These are phyloP conservation scores for Xylaria sp. DNA, from an alignment of 2,329 filamentous ascomycete genomes.

Conservation along the genomic window DNA sequence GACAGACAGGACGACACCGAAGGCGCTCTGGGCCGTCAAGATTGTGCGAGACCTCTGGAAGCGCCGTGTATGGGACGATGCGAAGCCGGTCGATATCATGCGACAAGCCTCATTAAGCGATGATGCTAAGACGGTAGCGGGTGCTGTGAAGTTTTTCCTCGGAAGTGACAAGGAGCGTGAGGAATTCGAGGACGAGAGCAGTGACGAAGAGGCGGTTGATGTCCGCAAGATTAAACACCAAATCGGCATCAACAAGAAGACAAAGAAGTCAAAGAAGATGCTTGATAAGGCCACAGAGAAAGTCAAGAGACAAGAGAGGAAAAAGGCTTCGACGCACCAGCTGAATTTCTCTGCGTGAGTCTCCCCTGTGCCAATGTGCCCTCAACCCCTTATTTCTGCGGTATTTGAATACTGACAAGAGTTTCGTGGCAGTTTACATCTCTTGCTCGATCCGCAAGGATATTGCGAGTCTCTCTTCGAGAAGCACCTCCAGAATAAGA, in stretches of 20 bases:
- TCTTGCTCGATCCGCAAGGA: constrained; percentile 89
- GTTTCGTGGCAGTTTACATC: constrained; percentile 53
- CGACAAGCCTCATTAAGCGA: constrained; percentile 84
- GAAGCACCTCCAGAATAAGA: constrained; percentile 84
- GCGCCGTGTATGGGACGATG: constrained; percentile 90
- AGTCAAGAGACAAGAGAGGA: constrained; percentile 75
- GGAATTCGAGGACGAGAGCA: constrained; percentile 83
- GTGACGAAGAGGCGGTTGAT: constrained; percentile 73
- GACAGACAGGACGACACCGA: constrained; percentile 75
- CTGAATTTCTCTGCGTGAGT: constrained; percentile 81
- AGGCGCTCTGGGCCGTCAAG: constrained; percentile 93
- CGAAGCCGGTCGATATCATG: constrained; percentile 96
- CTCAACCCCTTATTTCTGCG: not conserved
- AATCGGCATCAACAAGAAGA: constrained; percentile 92
- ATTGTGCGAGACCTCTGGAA: constrained; percentile 95
- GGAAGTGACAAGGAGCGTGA: constrained; percentile 95
- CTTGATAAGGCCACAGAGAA: constrained; percentile 77
- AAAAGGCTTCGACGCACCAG: constrained; percentile 80
- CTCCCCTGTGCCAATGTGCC: not conserved
- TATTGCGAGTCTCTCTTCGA: constrained; percentile 87
- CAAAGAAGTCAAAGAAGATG: constrained; percentile 74
- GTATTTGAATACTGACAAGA: constrained; percentile 9
- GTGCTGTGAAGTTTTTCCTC: constrained; percentile 88
- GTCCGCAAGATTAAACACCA: constrained; percentile 79
- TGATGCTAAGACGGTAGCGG: constrained; percentile 86